Conservation (phyloP, 1,139 yeast genomes). For the Blastobotrys malaysiensis region DNA sequence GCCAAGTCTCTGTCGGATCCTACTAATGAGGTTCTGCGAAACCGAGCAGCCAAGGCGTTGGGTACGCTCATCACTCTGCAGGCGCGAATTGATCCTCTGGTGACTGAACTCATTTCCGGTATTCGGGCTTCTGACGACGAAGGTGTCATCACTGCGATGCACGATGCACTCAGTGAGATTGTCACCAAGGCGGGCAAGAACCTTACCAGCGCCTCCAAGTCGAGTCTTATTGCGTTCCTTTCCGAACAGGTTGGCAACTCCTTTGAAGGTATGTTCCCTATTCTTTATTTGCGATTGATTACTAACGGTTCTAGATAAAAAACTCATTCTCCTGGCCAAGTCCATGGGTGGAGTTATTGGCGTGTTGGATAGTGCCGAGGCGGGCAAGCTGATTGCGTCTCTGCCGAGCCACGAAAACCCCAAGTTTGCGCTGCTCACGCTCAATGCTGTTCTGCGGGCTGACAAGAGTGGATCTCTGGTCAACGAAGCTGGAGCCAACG, state of each 20-base stretch:
- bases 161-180: constrained; percentile 80
- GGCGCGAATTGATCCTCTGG: constrained; percentile 90
- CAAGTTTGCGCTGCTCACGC: constrained; percentile 62
- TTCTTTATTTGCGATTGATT: background rate
- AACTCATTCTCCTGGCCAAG: constrained; percentile 61
- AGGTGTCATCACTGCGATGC: constrained; percentile 80
- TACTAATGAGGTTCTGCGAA: constrained; percentile 60
- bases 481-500: constrained; percentile 45
- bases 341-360: constrained; percentile 72
- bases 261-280: constrained; percentile 10
- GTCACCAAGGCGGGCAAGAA: constrained; percentile 73
- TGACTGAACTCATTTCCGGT: constrained; percentile 74
- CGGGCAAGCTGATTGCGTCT: constrained; percentile 48
- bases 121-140: constrained; percentile 52
- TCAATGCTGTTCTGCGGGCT: constrained; percentile 76
- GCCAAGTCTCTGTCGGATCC: constrained; percentile 85
- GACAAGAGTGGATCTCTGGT: constrained; percentile 54
- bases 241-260: constrained; percentile 41
- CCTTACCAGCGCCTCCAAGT: constrained; percentile 69
- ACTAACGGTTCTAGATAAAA: constrained; percentile 9
- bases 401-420: constrained; percentile 30
- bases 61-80: constrained; percentile 84
- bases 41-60: constrained; percentile 85
- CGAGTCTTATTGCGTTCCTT: constrained; percentile 63
- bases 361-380: constrained; percentile 62